phyloP scores from a whole-genome alignment of 352 stramenopile species.

The Halophytophthora batemanensis region DNA sequence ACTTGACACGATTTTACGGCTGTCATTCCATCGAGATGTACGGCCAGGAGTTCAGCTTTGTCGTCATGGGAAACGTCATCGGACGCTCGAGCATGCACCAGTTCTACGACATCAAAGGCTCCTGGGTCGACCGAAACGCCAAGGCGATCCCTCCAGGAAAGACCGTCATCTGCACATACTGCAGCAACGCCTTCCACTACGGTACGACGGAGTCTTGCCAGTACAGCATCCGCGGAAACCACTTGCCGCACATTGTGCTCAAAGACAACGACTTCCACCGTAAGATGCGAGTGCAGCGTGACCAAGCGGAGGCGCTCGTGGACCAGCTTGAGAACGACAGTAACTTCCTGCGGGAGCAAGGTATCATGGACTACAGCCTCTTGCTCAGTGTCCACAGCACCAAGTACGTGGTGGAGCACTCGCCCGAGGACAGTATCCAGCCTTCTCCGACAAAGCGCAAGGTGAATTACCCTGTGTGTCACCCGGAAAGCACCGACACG shows the following conservation, averaged over 20 bases:
- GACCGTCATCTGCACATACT: slow-evolving; percentile 84
- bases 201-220: slow-evolving; percentile 66
- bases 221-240: slow-evolving; percentile 76
- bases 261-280: slow-evolving; percentile 88
- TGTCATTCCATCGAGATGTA: slow-evolving; percentile 91
- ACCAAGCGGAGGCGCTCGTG: slow-evolving; percentile 57
- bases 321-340: slow-evolving; percentile 67
- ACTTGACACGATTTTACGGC: slow-evolving; percentile 88
- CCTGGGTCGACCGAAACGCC: slow-evolving; percentile 84
- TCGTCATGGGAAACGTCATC: slow-evolving; percentile 91
- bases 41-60: slow-evolving; percentile 82
- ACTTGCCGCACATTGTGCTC: slow-evolving; percentile 74
- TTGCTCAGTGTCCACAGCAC: slow-evolving; percentile 84
- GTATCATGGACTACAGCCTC: slow-evolving; percentile 90
- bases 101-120: slow-evolving; percentile 91
- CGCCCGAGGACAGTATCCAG: slow-evolving; percentile 30
- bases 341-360: slow-evolving; percentile 68
- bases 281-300: slow-evolving; percentile 69
- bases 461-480: slow-evolving; percentile 68
- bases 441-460: slow-evolving; percentile 69
- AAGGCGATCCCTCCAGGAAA: slow-evolving; percentile 77
- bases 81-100: slow-evolving; percentile 81
- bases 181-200: slow-evolving; percentile 76
- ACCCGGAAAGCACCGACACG: slow-evolving; percentile 48
- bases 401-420: slow-evolving; percentile 80